Evolutionary conservation across 2,329 filamentous ascomycete genomes (phyloP).

Genomic region (Fusarium papillatum): DNA sequence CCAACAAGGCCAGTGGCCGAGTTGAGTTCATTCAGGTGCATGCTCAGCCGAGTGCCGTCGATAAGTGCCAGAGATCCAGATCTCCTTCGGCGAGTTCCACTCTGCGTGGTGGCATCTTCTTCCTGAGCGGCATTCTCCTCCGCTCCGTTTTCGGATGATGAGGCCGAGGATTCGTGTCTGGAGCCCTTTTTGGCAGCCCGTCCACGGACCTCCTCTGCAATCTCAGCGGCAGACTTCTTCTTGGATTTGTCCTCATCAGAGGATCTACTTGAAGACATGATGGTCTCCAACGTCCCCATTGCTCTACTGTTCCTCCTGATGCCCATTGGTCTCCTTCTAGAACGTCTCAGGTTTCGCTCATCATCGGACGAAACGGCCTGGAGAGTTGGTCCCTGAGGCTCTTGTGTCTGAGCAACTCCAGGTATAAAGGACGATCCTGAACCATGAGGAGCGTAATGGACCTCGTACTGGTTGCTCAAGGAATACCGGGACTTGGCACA

Average conservation of each 20-base stretch:
- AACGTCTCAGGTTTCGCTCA: conserved; percentile 57
- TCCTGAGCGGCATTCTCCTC: conserved; percentile 43
- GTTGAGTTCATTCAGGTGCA: conserved; percentile 42
- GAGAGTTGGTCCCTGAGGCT: conserved; percentile 64
- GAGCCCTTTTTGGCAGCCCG: conserved; percentile 57
- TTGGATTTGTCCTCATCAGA: conserved; percentile 73
- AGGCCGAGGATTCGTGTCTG: conserved; percentile 47
- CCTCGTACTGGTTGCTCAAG: conserved; percentile 76
- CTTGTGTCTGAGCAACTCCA: conserved; percentile 46
- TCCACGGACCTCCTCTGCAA: conserved; percentile 67
- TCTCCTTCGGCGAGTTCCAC: conserved; percentile 40
- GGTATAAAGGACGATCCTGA: conserved; percentile 64
- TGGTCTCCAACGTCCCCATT: conserved; percentile 75
- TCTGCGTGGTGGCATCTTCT: conserved; percentile 29
- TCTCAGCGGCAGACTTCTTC: conserved; percentile 70
- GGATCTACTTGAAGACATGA: conserved; percentile 75
- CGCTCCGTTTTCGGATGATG: conserved; percentile 46
- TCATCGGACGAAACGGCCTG: conserved; percentile 71
- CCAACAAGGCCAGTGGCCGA: conserved; percentile 62
- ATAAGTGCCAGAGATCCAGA: conserved; percentile 54
- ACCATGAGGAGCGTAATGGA: conserved; percentile 74
- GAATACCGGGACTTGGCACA: conserved; percentile 76
- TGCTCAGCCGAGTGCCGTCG: conserved; percentile 51
- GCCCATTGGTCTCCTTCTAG: conserved; percentile 56
- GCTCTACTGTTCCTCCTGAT: conserved; percentile 64